These are phyloP conservation scores for Aegilops longissima DNA, from an alignment of 176 grass and related monocot genomes.

Conservation along the genomic window DNA sequence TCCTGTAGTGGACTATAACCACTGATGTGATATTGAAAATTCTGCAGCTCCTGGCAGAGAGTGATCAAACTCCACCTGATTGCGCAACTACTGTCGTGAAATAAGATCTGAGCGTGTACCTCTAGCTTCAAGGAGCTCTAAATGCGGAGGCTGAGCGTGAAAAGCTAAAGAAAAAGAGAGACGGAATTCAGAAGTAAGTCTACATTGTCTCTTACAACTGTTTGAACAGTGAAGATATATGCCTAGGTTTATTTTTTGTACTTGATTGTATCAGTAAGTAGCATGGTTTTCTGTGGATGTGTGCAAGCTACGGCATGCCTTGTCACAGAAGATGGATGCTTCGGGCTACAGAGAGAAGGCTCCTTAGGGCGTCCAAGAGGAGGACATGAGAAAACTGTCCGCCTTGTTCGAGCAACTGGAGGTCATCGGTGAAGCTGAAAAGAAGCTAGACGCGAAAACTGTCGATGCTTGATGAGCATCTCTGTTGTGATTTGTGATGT, in stretches of 20 bases:
- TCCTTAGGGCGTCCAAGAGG: constrained; percentile 60
- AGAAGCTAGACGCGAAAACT: constrained; percentile 43
- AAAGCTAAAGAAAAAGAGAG: constrained; percentile 81
- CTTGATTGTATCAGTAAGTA: neutral
- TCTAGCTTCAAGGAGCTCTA: constrained; percentile 84
- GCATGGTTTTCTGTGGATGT: constrained; percentile 8
- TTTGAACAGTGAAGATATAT: too few species aligned
- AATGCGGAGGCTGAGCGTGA: constrained; percentile 72
- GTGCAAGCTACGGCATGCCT: constrained; percentile 47
- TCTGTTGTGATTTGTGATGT: constrained; percentile 2
- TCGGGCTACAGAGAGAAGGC: constrained; percentile 77
- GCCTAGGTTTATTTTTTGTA: too few species aligned
- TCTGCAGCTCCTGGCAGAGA: constrained; percentile 58
- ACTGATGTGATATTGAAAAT: constrained; percentile 17
- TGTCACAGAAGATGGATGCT: constrained; percentile 55
- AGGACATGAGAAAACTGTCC: constrained; percentile 66
- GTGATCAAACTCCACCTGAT: constrained; percentile 51
- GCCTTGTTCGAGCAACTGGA: constrained; percentile 61
- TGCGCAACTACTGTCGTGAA: constrained; percentile 83
- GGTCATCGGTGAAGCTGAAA: constrained; percentile 78
- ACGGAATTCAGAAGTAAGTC: constrained; percentile 69
- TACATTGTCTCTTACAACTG: neutral
- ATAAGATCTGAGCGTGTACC: constrained; percentile 76
- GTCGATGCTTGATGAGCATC: neutral
- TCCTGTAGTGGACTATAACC: neutral